A percentile compares a stretch with the other conserved stretches of the same genome.
These are phyloP conservation scores for Phoenix roebelenii DNA, from an alignment of 176 grass and related monocot genomes.

Conservation along the genomic window DNA sequence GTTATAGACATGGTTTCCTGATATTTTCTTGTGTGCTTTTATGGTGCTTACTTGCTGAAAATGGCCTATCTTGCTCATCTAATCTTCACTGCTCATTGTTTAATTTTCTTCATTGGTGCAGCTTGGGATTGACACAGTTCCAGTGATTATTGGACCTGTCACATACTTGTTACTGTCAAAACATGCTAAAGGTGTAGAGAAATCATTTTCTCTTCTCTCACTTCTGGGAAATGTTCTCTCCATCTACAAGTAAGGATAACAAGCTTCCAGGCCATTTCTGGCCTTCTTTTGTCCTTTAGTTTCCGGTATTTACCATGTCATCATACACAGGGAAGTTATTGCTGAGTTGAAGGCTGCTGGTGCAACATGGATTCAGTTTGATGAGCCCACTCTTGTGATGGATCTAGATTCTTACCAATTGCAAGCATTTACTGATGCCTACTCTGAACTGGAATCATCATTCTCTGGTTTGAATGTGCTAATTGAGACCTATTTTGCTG, in stretches of 20 bases:
- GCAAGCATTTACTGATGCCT: too few relatives aligned
- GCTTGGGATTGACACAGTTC: slow-evolving; percentile 76
- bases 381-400: slow-evolving; percentile 81
- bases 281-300: neutral
- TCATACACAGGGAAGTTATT: slow-evolving; percentile 54
- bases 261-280: neutral
- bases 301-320: neutral
- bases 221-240: slow-evolving; percentile 71
- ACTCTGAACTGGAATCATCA: too few relatives aligned
- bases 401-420: too few relatives aligned
- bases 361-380: slow-evolving; percentile 95
- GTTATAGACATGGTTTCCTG: too few relatives aligned
- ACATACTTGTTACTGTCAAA: slow-evolving; percentile 95
- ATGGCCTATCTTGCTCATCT: neutral
- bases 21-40: neutral
- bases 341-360: slow-evolving; percentile 79
- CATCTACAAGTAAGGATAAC: slow-evolving; percentile 74
- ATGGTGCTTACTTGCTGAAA: neutral
- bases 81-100: neutral
- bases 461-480: slow-evolving; percentile 70
- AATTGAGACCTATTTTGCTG: slow-evolving; percentile 94
- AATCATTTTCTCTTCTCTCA: slow-evolving; percentile 77
- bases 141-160: slow-evolving; percentile 78
- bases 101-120: slow-evolving; percentile 22
- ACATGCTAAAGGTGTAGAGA: slow-evolving; percentile 77